Percentiles rank a stretch among this genome's conserved stretches.
Conservation (phyloP, 371 early-diverging fungal species). For the Nosema muscidifuracis region DNA sequence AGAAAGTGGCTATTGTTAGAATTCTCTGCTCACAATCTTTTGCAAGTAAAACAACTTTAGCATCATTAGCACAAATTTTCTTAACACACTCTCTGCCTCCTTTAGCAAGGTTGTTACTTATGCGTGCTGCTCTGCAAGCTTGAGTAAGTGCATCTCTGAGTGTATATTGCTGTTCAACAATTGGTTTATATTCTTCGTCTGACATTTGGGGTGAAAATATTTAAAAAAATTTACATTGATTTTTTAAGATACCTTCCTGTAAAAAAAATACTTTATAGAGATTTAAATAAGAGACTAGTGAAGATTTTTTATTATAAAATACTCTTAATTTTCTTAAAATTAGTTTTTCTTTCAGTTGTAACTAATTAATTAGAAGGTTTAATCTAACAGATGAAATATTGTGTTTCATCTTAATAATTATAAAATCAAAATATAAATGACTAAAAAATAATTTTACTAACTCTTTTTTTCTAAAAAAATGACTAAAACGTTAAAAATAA, state of each 20-base stretch:
- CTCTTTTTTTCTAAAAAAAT: no score
- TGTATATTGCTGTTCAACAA: slow-evolving; percentile 42
- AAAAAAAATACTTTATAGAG: no score
- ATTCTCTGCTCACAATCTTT: slow-evolving; percentile 41
- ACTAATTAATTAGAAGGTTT: no score
- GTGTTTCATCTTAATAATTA: no score
- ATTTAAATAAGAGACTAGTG: no score
- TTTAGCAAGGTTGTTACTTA: slow-evolving; percentile 29
- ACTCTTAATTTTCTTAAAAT: no score
- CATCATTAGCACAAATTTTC: slow-evolving; percentile 16
- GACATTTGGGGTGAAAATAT: neutral
- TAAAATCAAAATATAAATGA: no score
- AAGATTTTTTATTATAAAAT: no score
- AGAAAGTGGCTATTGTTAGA: slow-evolving; percentile 14
- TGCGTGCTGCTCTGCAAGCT: slow-evolving; percentile 38
- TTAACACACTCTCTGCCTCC: slow-evolving; percentile 43
- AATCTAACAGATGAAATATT: neutral
- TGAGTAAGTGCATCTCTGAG: slow-evolving; percentile 40
- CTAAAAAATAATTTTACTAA: no score
- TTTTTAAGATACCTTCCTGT: no score
- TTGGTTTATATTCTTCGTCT: slow-evolving; percentile 36
- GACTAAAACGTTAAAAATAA: no score
- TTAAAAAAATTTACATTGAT: neutral
- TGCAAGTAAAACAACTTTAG: slow-evolving; percentile 49
- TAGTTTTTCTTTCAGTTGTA: no score